Evolutionary conservation across 371 early-diverging fungal genomes (phyloP).

Genomic region (Sporodiniella umbellata): DNA sequence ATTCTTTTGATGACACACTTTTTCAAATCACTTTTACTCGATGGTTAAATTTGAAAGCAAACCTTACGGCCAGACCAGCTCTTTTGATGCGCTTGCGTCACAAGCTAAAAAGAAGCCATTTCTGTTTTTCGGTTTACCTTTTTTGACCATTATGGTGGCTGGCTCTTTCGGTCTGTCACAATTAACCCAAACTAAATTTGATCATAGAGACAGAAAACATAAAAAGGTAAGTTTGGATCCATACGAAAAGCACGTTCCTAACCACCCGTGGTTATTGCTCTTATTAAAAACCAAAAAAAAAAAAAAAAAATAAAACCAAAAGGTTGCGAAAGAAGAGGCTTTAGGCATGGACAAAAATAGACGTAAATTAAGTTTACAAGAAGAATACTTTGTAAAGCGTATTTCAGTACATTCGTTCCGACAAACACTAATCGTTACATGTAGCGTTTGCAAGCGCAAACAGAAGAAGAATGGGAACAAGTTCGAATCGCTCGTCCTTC

Average conservation of each 20-base stretch:
- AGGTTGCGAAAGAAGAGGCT: slow-evolving; percentile 60
- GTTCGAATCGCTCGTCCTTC: slow-evolving; percentile 44
- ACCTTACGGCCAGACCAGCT: slow-evolving; percentile 27
- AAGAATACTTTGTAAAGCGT: slow-evolving; percentile 59
- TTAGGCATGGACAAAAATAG: slow-evolving; percentile 56
- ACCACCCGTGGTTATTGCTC: no score
- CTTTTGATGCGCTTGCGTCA: slow-evolving; percentile 29
- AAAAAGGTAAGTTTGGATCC: no score
- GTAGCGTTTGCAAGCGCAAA: slow-evolving; percentile 49
- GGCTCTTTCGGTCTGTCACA: slow-evolving; percentile 58
- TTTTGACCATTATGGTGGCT: slow-evolving; percentile 52
- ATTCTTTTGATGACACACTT: no score
- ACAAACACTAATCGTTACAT: background rate
- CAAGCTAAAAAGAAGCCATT: slow-evolving; percentile 47
- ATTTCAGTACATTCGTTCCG: background rate
- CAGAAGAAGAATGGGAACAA: slow-evolving; percentile 53
- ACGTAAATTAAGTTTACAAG: slow-evolving; percentile 58
- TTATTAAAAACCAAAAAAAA: no score
- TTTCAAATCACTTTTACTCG: no score
- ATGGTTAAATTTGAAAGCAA: slow-evolving; percentile 49
- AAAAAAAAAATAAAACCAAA: slow-evolving; percentile 1
- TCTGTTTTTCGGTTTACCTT: slow-evolving; percentile 63
- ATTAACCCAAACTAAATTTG: slow-evolving; percentile 63
- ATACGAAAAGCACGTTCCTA: no score
- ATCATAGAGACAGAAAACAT: slow-evolving; percentile 52